Evolutionary conservation across 179 eudicot species (phyloP).

Genomic region (Beta macrorhiza): DNA sequence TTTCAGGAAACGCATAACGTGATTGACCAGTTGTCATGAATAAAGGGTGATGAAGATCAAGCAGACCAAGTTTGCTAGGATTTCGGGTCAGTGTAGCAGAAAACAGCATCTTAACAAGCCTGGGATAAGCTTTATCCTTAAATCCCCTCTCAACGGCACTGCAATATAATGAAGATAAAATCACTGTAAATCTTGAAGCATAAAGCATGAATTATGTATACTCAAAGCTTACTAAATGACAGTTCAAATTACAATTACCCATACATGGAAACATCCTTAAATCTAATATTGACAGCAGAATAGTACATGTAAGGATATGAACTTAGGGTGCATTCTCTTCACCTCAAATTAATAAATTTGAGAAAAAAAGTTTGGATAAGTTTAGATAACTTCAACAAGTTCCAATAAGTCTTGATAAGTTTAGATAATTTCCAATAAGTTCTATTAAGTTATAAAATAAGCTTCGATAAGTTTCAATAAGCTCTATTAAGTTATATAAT

Average conservation of each 20-base stretch:
- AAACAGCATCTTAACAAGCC: slow-evolving; percentile 90
- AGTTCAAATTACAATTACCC: slow-evolving; percentile 12
- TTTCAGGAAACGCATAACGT: slow-evolving; percentile 85
- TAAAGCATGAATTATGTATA: not conserved
- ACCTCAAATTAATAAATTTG: too few relatives aligned
- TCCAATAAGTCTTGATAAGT: too few relatives aligned
- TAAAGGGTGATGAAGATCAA: slow-evolving; percentile 90
- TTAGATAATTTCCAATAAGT: too few relatives aligned
- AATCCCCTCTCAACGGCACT: slow-evolving; percentile 92
- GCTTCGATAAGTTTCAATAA: too few relatives aligned
- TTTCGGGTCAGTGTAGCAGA: slow-evolving; percentile 95
- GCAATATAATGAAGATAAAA: slow-evolving; percentile 30
- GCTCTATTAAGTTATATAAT: too few relatives aligned
- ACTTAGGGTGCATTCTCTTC: too few relatives aligned
- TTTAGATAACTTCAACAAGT: too few relatives aligned
- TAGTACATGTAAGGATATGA: not conserved
- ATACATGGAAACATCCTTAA: not conserved
- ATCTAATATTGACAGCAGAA: not conserved
- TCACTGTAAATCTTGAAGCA: slow-evolving; percentile 3
- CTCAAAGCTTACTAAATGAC: not conserved
- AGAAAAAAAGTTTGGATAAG: too few relatives aligned
- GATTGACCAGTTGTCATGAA: slow-evolving; percentile 69
- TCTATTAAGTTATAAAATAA: too few relatives aligned
- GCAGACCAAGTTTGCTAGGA: slow-evolving; percentile 92
- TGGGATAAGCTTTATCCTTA: slow-evolving; percentile 64